These are phyloP conservation scores for Alternaria consortialis DNA, from an alignment of 2,329 filamentous ascomycete genomes.

Conservation along the genomic window DNA sequence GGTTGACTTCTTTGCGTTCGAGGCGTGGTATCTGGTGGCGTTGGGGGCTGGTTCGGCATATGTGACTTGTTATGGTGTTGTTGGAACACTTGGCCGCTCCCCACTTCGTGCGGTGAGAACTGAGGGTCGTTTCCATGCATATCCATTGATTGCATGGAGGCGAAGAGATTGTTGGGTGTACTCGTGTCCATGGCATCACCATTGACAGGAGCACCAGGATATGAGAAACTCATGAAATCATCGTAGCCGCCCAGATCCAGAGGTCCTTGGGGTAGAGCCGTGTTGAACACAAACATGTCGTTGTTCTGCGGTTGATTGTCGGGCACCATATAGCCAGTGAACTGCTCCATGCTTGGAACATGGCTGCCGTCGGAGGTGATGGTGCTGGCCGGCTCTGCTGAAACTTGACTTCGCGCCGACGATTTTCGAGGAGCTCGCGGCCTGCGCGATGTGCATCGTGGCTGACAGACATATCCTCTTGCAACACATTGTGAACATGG, in stretches of 20 bases:
- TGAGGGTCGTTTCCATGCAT: constrained; percentile 3
- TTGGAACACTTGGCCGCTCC: not conserved
- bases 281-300: not conserved
- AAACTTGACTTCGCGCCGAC: constrained; percentile 1
- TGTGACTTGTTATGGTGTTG: constrained; percentile 6
- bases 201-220: not conserved
- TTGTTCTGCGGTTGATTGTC: not conserved
- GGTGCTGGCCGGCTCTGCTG: not conserved
- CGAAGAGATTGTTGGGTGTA: not conserved
- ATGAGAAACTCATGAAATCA: constrained; percentile 12
- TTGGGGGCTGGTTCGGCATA: constrained; percentile 1
- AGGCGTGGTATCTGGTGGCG: constrained; percentile 10
- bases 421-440: constrained; percentile 9
- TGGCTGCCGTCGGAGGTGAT: not conserved
- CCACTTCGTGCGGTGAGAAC: not conserved
- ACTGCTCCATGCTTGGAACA: constrained; percentile 6
- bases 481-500: constrained; percentile 17
- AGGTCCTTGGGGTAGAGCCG: not conserved
- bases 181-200: not conserved
- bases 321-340: constrained; percentile 1
- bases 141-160: not conserved
- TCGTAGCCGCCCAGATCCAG: constrained; percentile 8
- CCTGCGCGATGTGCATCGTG: constrained; percentile 10
- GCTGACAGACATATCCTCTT: constrained; percentile 12
- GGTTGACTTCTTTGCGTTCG: not conserved